Percentiles rank a stretch among this genome's conserved stretches.
These are phyloP conservation scores for Clavaria fumosa DNA, from an alignment of 768 basidiomycete genomes.

Conservation along the genomic window DNA sequence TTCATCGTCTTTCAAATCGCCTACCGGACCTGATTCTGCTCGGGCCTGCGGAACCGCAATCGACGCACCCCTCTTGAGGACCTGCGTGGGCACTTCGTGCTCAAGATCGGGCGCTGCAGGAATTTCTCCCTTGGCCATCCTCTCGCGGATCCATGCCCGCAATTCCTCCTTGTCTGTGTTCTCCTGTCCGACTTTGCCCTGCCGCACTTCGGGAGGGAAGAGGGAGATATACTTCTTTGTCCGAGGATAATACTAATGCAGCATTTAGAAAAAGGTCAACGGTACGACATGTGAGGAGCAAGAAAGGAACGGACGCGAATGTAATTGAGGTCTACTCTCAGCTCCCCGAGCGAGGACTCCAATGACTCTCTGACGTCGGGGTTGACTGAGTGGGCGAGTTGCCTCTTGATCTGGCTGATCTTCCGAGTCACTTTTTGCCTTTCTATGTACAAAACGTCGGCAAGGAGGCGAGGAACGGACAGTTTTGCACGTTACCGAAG, in stretches of 20 bases:
- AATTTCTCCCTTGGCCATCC: conserved; percentile 47
- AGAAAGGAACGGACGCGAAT: conserved; percentile 39
- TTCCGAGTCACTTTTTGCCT: conserved; percentile 75
- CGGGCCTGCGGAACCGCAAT: too few species aligned
- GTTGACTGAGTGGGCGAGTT: conserved; percentile 21
- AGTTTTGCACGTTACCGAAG: conserved; percentile 48
- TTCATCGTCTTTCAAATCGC: too few species aligned
- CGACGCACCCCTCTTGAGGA: too few species aligned
- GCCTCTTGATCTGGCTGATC: conserved; percentile 52
- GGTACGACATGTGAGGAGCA: neutral
- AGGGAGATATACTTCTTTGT: conserved; percentile 80
- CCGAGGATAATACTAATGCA: conserved; percentile 69
- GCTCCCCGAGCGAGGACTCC: conserved; percentile 34
- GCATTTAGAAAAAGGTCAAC: neutral
- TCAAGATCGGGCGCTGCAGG: conserved; percentile 53
- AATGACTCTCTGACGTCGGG: conserved; percentile 21
- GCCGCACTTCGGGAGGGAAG: conserved; percentile 56
- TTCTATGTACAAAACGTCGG: conserved; percentile 30
- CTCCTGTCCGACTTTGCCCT: conserved; percentile 24
- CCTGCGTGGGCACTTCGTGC: too few species aligned
- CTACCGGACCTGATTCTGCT: too few species aligned
- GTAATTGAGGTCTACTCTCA: conserved; percentile 86
- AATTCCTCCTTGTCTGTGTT: conserved; percentile 39
- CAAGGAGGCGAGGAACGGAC: too few species aligned
- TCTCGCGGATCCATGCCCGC: conserved; percentile 38